Evolutionary conservation across 331 rosid genomes (phyloP), one percentile per base, ranked within the genome.

Genomic region (Pyracantha coccinea): DNA sequence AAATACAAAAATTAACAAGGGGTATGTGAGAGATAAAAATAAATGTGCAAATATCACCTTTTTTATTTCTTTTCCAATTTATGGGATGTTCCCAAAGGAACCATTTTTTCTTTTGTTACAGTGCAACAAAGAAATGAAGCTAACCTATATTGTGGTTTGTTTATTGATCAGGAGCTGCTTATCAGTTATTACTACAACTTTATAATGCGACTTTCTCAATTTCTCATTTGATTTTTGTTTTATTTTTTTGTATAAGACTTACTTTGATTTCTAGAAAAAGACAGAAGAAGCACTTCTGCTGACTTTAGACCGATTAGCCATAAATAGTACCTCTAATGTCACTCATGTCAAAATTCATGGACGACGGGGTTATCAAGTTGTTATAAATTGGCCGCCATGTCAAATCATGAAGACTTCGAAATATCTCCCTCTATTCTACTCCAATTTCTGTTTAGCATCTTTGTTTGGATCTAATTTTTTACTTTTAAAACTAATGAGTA

Each of bases 21-120:
- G 4, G 4, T 41, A 11, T 41, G 0, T 11, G 1, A 41, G 0
- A 0, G 14, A 41, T 41, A 10, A 41, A 3, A 41, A 41, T 15
- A 50, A 50, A 2, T 2, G 0, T 50, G 4, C 1, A 0, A 50
- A 16, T 0, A 16, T 0, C 9, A 16, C n/a, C 0, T 50, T 50
- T 16, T 5, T 47, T 47, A n/a, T 47, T 47, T 15, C 47, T 15
- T 47, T 5, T 47, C 55, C 19, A 50, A 15, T 50, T 50, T 50
- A 16, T 50, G 55, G 20, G 20, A 5, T 50, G 55, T 16, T 47
- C n/a, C 8, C n/a, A 2, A 47, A 47, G n/a, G 54, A 16, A 41
- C 15, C 55, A 17, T 16, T 50, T 47, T 50, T 50, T 16, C 20
- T 16, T 50, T 50, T 16, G 54, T 50, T 50, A 50, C 55, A 50